Conservation (phyloP, 768 basidiomycete genomes). For the Hericium coralloides region DNA sequence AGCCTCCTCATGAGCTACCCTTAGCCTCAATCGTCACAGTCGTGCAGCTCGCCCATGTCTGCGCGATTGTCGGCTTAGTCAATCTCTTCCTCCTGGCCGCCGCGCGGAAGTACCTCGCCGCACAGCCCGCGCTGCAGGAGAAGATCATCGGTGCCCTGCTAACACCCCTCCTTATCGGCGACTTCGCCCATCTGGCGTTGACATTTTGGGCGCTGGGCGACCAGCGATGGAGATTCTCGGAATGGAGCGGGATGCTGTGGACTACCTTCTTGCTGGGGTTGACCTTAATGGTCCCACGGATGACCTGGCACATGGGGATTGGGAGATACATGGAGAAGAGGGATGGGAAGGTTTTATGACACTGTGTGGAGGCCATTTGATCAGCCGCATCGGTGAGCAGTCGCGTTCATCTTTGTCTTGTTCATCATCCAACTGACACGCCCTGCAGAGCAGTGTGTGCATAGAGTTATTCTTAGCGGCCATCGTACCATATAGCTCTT, state of each 20-base stretch:
- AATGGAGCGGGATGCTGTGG: constrained; percentile 67
- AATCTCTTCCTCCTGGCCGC: constrained; percentile 61
- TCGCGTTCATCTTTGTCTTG: too few relatives aligned
- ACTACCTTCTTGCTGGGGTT: constrained; percentile 54
- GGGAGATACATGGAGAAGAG: constrained; percentile 64
- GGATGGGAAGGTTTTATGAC: constrained; percentile 30
- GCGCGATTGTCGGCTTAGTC: constrained; percentile 61
- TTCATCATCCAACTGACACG: too few relatives aligned
- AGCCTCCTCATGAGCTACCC: constrained; percentile 43
- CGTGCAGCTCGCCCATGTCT: constrained; percentile 70
- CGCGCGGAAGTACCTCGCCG: constrained; percentile 48
- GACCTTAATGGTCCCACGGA: constrained; percentile 56
- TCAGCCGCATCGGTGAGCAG: too few relatives aligned
- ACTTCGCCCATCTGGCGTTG: constrained; percentile 54
- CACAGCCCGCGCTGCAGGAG: constrained; percentile 59
- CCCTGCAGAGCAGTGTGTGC: not conserved
- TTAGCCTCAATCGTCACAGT: constrained; percentile 60
- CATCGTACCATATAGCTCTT: not conserved
- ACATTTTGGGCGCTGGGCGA: constrained; percentile 76
- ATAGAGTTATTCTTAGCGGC: not conserved
- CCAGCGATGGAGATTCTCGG: constrained; percentile 46
- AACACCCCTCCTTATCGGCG: constrained; percentile 60
- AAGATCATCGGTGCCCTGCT: constrained; percentile 57
- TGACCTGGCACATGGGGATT: constrained; percentile 69
- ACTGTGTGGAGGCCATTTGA: too few relatives aligned